Evolutionary conservation across 805 yeast genomes (phyloP), one percentile per base, ranked within the genome.

Genomic region (Saturnispora besseyi): DNA sequence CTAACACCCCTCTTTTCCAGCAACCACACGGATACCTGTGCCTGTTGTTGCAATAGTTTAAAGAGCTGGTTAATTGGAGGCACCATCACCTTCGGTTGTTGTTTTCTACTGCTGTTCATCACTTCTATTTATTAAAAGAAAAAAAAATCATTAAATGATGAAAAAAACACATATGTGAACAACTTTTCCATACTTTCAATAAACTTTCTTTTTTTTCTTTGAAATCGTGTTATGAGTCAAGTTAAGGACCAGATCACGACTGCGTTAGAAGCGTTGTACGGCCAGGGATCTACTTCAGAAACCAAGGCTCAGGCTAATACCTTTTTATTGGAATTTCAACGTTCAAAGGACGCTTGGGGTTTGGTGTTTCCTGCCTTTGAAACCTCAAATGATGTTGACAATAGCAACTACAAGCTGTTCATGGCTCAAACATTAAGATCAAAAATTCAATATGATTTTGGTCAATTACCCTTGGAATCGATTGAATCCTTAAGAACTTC

Each of bases 51-150:
- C 54, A 91, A 74, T 62, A 79, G 85, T 64, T 85, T 84, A 73
- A 90, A 93, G 45, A 93, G 78, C 62, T 89, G 79, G 65, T 89
- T 90, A 68, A 93, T 88, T 18, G 99, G 99, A 49, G 96, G 96
- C 46, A 89, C 77, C 71, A 81, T 76, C 62, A 72, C 77, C 60
- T 71, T 47, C 3, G 50, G 40, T n/a, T 22, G 21, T 28, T 42
- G 33, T 22, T 41, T 41, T 13, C 34, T 24, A 10, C 36, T 22
- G 31, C 22, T 31, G 26, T 36, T 36, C 40, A 36, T 36, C 12
- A 18, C 24, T 12, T 18, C 11, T 36, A 8, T 7, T 10, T 36
- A 11, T 18, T 36, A 8, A 36, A 36, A 9, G 26, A 15, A n/a
- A 12, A n/a, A 38, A 29, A 44, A 28, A n/a, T 18, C 21, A 5